Evolutionary conservation across 1,284 basidiomycete species (phyloP).

Genomic region (Athelia psychrophila): DNA sequence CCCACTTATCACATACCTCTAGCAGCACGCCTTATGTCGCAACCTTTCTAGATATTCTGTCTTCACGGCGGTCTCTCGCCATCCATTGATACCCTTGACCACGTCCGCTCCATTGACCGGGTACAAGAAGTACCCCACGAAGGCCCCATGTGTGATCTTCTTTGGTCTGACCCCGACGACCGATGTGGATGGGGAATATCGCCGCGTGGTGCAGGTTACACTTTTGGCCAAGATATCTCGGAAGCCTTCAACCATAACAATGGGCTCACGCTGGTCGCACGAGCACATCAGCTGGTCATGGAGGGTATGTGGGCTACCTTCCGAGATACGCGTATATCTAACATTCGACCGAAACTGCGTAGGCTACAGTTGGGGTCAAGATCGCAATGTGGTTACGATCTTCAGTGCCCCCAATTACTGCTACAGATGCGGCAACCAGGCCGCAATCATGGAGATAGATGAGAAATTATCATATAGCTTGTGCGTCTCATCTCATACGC

Average conservation of each 20-base stretch:
- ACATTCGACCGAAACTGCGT: constrained; percentile 4
- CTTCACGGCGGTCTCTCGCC: constrained; percentile 98
- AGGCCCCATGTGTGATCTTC: constrained; percentile 98
- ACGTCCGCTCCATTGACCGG: constrained; percentile 97
- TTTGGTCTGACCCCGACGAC: constrained; percentile 99
- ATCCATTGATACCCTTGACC: constrained; percentile 99
- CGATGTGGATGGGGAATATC: constrained; percentile 99
- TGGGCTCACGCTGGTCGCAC: constrained; percentile 92
- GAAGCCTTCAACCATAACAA: constrained; percentile 99
- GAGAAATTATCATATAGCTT: constrained; percentile 97
- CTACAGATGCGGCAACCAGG: constrained; percentile 99
- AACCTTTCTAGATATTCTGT: constrained; percentile 85
- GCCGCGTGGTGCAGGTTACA: constrained; percentile 98
- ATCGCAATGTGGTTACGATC: constrained; percentile 99
- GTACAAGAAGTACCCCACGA: constrained; percentile 99
- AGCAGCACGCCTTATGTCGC: constrained; percentile 4
- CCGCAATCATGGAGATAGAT: constrained; percentile 99
- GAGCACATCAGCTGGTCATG: constrained; percentile 98
- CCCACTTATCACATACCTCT: constrained; percentile 6
- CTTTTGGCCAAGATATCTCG: constrained; percentile 98
- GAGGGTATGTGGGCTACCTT: constrained; percentile 63
- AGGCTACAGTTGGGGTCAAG: constrained; percentile 97
- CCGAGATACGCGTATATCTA: not conserved
- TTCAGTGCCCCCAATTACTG: constrained; percentile 99
- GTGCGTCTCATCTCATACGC: constrained; percentile 40